Percentiles rank a stretch among this genome's conserved stretches.
These are phyloP conservation scores for Eimeria praecox DNA, from an alignment of 169 alveolate genomes.

Conservation along the genomic window DNA sequence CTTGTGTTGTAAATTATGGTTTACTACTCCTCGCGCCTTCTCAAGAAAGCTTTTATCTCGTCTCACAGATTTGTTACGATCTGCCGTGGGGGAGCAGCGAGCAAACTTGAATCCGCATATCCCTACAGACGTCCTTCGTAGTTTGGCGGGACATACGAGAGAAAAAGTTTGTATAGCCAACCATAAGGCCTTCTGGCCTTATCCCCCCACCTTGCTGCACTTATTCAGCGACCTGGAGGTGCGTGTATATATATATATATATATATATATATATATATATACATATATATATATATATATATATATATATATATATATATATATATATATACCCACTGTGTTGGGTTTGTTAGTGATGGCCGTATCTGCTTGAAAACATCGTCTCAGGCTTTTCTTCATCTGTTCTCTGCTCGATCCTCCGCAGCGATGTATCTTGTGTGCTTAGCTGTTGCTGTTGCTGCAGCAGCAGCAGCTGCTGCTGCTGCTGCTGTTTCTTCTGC, in stretches of 20 bases:
- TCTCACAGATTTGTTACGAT: background rate
- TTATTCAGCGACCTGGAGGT: background rate
- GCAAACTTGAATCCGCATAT: background rate
- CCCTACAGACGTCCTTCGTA: background rate
- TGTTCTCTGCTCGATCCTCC: background rate
- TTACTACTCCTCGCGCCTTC: background rate
- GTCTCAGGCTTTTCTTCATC: background rate
- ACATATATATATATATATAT: no score
- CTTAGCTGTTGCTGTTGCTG: background rate
- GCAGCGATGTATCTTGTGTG: background rate
- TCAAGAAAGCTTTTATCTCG: background rate
- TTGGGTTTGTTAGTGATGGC: no score
- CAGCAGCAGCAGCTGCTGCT: background rate
- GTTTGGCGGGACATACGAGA: background rate
- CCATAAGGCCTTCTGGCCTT: conserved; percentile 16
- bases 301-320: no score
- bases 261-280: background rate
- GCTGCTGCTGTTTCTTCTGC: background rate
- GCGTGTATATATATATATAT: background rate
- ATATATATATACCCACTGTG: no score
- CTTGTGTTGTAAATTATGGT: conserved; percentile 19
- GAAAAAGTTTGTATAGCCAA: background rate
- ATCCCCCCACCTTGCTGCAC: conserved; percentile 19
- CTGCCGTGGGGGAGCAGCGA: background rate
- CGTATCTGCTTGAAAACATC: no score